These are phyloP conservation scores for Alternaria sp. DNA, from an alignment of 2,329 filamentous ascomycete species.

Conservation along the genomic window DNA sequence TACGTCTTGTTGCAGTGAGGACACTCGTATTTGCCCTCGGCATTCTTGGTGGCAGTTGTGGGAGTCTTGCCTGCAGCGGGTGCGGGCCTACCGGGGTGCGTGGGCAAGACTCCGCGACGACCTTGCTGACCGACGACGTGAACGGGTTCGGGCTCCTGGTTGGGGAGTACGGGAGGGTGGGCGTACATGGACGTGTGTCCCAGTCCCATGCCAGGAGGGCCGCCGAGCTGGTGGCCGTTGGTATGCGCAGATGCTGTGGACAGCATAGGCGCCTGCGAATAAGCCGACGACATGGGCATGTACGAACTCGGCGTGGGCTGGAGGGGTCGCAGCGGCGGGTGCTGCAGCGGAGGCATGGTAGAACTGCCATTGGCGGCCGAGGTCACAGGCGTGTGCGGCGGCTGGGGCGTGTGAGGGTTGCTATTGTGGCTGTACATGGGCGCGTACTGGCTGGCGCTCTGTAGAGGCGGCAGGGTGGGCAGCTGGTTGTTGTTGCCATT, in stretches of 20 bases:
- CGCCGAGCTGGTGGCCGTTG: constrained; percentile 41
- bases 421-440: constrained; percentile 46
- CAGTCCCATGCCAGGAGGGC: constrained; percentile 49
- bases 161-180: constrained; percentile 46
- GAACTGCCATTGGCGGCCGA: constrained; percentile 38
- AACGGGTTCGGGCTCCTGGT: constrained; percentile 68
- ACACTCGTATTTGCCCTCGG: constrained; percentile 97
- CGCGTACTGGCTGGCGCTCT: constrained; percentile 38
- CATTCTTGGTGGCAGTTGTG: constrained; percentile 90
- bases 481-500: constrained; percentile 38
- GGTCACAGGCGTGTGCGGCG: constrained; percentile 44
- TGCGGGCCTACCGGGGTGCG: constrained; percentile 83
- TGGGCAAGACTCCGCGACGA: constrained; percentile 87
- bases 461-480: constrained; percentile 46
- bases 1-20: constrained; percentile 99
- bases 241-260: constrained; percentile 44
- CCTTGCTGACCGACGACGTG: constrained; percentile 97
- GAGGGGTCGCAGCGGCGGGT: constrained; percentile 47
- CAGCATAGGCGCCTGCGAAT: constrained; percentile 44
- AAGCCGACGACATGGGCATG: constrained; percentile 42
- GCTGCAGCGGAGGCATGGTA: constrained; percentile 45
- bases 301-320: constrained; percentile 48
- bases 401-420: constrained; percentile 49
- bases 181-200: constrained; percentile 48
- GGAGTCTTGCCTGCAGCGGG: constrained; percentile 81